Conservation (phyloP, 192 early-diverging fungal species). For the Dispira simplex region DNA sequence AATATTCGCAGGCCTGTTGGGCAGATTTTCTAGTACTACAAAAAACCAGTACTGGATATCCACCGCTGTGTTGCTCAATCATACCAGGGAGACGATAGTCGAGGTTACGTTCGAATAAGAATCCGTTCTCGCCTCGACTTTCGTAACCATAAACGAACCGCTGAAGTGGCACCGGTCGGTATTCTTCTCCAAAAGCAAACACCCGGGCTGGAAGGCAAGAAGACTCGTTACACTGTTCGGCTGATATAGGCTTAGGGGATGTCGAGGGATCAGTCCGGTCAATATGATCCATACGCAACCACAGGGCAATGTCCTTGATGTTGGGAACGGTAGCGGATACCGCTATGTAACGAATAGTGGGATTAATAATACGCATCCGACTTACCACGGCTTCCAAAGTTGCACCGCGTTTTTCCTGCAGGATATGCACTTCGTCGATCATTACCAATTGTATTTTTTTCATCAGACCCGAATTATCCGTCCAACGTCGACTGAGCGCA, state of each 20-base stretch:
- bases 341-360: slow-evolving; percentile 33
- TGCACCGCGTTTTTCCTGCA: slow-evolving; percentile 46
- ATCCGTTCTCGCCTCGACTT: slow-evolving; percentile 20
- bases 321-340: slow-evolving; percentile 57
- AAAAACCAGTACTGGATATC: slow-evolving; percentile 20
- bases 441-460: slow-evolving; percentile 20
- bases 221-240: no score
- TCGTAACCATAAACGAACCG: slow-evolving; percentile 35
- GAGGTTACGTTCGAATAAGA: slow-evolving; percentile 36
- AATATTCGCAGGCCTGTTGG: slow-evolving; percentile 18
- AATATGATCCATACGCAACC: slow-evolving; percentile 24
- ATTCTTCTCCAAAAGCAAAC: slow-evolving; percentile 51
- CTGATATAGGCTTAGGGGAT: no score
- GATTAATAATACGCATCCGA: slow-evolving; percentile 12
- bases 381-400: slow-evolving; percentile 49
- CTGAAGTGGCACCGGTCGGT: slow-evolving; percentile 39
- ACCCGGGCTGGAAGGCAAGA: no score
- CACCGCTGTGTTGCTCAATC: slow-evolving; percentile 20
- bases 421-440: slow-evolving; percentile 65
- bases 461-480: slow-evolving; percentile 17
- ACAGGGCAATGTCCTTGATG: slow-evolving; percentile 44
- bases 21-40: slow-evolving; percentile 28
- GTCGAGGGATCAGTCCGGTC: no score
- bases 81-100: slow-evolving; percentile 28
- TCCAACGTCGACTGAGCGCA: slow-evolving; percentile 45